Base-by-base conservation (phyloP, 805 yeast species). In the Citeromyces nyonsensis region DNA sequence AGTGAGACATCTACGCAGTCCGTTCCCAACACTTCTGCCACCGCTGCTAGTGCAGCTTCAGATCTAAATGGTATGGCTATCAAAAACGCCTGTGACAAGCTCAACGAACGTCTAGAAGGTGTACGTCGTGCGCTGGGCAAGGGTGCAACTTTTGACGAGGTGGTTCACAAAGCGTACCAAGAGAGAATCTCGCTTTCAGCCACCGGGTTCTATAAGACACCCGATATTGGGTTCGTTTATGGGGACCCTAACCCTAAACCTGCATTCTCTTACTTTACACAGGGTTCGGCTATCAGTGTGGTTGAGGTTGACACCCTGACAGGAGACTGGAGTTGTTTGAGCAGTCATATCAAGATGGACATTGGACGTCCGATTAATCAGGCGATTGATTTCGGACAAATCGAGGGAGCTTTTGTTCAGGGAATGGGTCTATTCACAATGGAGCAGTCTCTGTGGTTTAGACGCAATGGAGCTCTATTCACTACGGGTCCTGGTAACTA, bases 21-120 rank as follows among this genome's bases (percentile, higher is more conserved):
- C 5, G 69, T 63, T 25, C 63, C 68, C 11, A 63, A 63, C 36
- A 54, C 68, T 2, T 61, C 67, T 3, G 60, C 69, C 2, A 57
- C 69, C 5, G 68, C 69, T 0, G 69, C 69, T 1, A 60, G 67
- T 4, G 65, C 69, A 1, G 58, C 68, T 5, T 56, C 63, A 26
- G 69, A 63, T 40, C 45, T 63, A 36, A 63, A 63, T 39, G 69
- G 69, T 30, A 57, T 55, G 61, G 69, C 69, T 2, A 51, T 63
- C n/a, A 57, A 62, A 37, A 40, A 56, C 36, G 69, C 69, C 0
- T 63, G 68, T 40, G 63, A 57, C 34, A 58, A 59, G 39, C 40
- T 63, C 38, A 63, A 61, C 32, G 53, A 44, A 34, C 45, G 69
- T 15, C 46, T 63, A 31, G 36, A 43, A 24, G 67, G 67, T 6